Conservation (phyloP, 2,329 filamentous ascomycete genomes). For the Xylariaceae sp. region DNA sequence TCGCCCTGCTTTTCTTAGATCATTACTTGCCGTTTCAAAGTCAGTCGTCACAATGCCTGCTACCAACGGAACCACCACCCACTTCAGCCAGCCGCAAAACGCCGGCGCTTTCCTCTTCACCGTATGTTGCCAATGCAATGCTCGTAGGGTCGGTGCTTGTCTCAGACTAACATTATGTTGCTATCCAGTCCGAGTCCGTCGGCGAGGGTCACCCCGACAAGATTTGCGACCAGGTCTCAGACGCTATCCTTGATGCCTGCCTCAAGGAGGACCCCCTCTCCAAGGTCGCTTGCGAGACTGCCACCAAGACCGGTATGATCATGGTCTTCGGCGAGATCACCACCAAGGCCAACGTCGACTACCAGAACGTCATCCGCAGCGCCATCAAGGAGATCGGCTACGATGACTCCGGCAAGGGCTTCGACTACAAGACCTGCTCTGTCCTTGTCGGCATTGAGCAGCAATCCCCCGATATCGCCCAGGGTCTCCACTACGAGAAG, state of each 20-base stretch:
- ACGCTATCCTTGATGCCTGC: conserved; percentile 98
- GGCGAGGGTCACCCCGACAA: conserved; percentile 93
- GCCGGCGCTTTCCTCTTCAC: conserved; percentile 81
- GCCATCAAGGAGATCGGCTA: conserved; percentile 99
- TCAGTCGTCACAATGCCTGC: conserved; percentile 56
- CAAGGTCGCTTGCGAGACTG: conserved; percentile 98
- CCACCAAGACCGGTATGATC: conserved; percentile 99
- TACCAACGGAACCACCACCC: conserved; percentile 46
- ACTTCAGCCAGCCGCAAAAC: conserved; percentile 45
- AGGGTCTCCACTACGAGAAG: conserved; percentile 97
- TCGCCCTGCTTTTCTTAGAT: conserved; percentile 19
- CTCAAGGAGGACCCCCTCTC: conserved; percentile 90
- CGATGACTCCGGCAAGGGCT: conserved; percentile 94
- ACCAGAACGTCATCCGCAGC: conserved; percentile 93
- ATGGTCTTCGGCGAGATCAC: conserved; percentile 99
- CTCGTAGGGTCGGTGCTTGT: no score
- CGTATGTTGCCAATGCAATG: conserved; percentile 39
- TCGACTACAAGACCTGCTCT: conserved; percentile 99
- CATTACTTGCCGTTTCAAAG: conserved; percentile 9
- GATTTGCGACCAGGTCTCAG: conserved; percentile 97
- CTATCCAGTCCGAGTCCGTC: conserved; percentile 70
- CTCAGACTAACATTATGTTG: conserved; percentile 18
- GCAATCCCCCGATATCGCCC: conserved; percentile 97
- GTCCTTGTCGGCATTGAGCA: conserved; percentile 98
- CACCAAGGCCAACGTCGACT: conserved; percentile 92